Evolutionary conservation across 208 protist genomes (phyloP), one percentile per base, ranked within the genome.

Genomic region (Trichomonas vaginalis): DNA sequence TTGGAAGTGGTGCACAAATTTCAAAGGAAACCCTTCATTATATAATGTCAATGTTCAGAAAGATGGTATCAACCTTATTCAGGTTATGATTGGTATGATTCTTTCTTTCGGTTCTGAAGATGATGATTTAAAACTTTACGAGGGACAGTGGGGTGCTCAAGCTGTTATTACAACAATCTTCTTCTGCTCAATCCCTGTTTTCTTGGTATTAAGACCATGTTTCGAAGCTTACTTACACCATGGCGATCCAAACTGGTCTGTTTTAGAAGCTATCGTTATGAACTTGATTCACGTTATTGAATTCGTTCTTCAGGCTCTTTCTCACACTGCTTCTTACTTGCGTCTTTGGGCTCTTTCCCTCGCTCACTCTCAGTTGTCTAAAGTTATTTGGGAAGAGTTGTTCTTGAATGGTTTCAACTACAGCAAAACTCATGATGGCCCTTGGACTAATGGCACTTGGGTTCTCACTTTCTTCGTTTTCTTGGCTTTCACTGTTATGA

Each of bases 281-380:
- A 98, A 99, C 97, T 96, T 95, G 0, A 99, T 99, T 97, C 99
- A 99, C 97, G 99, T 99, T 51, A 99, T 99, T 96, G 99, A 99
- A 97, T 99, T 99, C 96, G 97, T 99, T 51, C 98, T 99, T 0
- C 99, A 99, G 37, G 98, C 97, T 96, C 98, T 99, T 86, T 99
- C 99, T 14, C 99, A 99, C 97, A 99, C 99, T 39, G 99, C 99
- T 4, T 99, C 99, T 21, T 99, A 99, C 97, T 97, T 99, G 6
- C 98, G 99, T 97, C 98, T 99, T 39, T 99, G 99, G 99, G 99
- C 99, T 42, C 98, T 99, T 12, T 99, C 98, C 4, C 97, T 99
- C 6, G 99, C 99, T 32, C 99, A 99, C 97, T 98, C 99, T 40
- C 92, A 95, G 40, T 35, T 95, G 6, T 46, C n/a, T 17, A 35